phyloP scores from a whole-genome alignment of 2,329 filamentous ascomycete genomes.

The Paraphoma sp. region DNA sequence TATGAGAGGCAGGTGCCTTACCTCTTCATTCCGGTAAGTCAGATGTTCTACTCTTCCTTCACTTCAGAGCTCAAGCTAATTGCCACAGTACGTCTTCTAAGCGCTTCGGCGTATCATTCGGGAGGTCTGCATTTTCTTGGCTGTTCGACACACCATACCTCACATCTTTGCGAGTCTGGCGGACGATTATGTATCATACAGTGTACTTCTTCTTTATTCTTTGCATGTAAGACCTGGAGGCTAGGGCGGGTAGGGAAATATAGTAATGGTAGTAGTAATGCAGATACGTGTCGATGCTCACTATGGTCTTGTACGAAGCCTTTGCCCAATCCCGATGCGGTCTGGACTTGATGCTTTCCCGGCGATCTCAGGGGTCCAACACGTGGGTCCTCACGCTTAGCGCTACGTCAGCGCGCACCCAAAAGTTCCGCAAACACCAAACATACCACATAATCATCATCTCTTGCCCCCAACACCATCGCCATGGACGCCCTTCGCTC shows the following conservation, averaged over 20 bases:
- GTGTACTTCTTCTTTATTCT: slow-evolving; percentile 8
- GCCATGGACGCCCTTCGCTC: slow-evolving; percentile 55
- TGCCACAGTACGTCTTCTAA: slow-evolving; percentile 16
- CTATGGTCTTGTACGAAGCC: background rate
- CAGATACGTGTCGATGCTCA: slow-evolving; percentile 8
- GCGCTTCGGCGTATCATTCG: background rate
- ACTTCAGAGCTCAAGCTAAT: background rate
- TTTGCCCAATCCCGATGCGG: background rate
- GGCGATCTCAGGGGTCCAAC: slow-evolving; percentile 4
- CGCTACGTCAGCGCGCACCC: slow-evolving; percentile 17
- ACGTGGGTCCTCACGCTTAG: slow-evolving; percentile 8
- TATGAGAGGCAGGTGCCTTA: slow-evolving; percentile 83
- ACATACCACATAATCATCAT: slow-evolving; percentile 11
- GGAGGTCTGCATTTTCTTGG: background rate
- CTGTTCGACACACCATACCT: slow-evolving; percentile 1
- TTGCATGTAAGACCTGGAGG: slow-evolving; percentile 5
- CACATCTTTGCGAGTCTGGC: slow-evolving; percentile 4
- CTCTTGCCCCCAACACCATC: slow-evolving; percentile 3
- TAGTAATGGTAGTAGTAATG: slow-evolving; percentile 32
- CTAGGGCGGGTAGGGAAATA: slow-evolving; percentile 2
- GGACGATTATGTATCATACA: slow-evolving; percentile 19
- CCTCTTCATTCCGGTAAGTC: slow-evolving; percentile 74
- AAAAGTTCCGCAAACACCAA: slow-evolving; percentile 11
- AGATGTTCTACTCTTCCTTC: background rate
- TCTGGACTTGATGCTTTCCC: background rate